Percentiles rank a stretch among this genome's conserved stretches.
These are phyloP conservation scores for Bretschneidera sinensis DNA, from an alignment of 345 rosid species.

Conservation along the genomic window DNA sequence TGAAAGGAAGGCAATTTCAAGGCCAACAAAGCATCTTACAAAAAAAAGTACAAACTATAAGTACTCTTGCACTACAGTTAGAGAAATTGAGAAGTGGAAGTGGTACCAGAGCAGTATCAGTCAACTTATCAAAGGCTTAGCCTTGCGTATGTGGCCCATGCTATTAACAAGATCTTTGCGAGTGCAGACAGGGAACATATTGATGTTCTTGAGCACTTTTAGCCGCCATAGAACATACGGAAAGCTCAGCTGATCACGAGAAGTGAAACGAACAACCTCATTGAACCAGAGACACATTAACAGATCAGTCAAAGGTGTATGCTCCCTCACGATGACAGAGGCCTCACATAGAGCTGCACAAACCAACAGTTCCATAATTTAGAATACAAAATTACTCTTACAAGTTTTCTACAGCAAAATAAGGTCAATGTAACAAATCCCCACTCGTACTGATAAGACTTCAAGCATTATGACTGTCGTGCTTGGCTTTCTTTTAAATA, in stretches of 20 bases:
- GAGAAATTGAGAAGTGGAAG: background rate
- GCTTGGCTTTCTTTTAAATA: background rate
- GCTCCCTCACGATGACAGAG: conserved; percentile 86
- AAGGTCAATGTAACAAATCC: background rate
- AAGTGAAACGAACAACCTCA: conserved; percentile 87
- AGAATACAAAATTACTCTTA: background rate
- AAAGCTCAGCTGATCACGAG: conserved; percentile 92
- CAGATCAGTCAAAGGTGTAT: conserved; percentile 61
- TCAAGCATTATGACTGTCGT: background rate
- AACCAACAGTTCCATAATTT: background rate
- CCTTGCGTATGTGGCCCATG: conserved; percentile 84
- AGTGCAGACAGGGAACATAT: conserved; percentile 83
- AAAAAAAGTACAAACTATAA: no score
- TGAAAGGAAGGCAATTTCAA: no score
- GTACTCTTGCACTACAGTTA: background rate
- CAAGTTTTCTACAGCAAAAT: background rate
- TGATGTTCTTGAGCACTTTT: conserved; percentile 58
- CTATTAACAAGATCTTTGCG: conserved; percentile 93
- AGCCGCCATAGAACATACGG: conserved; percentile 89
- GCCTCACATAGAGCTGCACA: conserved; percentile 82
- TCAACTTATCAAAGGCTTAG: conserved; percentile 51
- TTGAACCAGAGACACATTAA: conserved; percentile 98
- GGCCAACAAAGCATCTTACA: no score
- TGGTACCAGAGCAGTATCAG: background rate
- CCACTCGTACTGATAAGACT: background rate